Base-by-base conservation (phyloP, 2,329 filamentous ascomycete genomes). In the Penicillium sclerotiorum region DNA sequence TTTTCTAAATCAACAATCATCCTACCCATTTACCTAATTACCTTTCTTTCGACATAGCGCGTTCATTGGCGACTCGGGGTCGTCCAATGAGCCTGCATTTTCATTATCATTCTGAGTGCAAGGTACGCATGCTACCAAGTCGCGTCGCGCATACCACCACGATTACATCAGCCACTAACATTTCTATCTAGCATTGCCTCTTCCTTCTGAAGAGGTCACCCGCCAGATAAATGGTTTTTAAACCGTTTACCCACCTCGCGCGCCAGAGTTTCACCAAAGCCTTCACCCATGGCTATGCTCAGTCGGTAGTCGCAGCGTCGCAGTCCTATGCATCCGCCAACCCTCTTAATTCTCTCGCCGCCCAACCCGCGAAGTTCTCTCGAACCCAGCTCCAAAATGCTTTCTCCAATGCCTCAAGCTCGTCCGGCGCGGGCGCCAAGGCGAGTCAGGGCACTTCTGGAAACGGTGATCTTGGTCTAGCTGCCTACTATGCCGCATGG, bases 31-130 rank as follows among this genome's bases (percentile, higher is more conserved):
- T 13, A 38, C 21, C 15, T 41, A 33, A 50, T 8, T 37, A 20
- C 8, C 23, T 30, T 37, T 48, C 35, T 33, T 45, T 49, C 47
- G 39, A 37, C 49, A 47, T 52, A 52, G 90, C 90, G 90, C 90
- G 90, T 95, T 90, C 80, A 50, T 87, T 95, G 90, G 81, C 89
- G 89, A 86, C 86, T 69, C 55, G 62, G 60, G 72, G 87, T 90
- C 92, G 90, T 95, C 90, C 93, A 90, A 96, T 96, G 92, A 96
- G 94, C 90, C 90, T 96, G 92, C 90, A 92, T 79, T 78, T 76
- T 76, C 76, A 75, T 70, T 76, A 79, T 71, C 69, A 77, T 73
- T 75, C 77, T 75, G 81, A 78, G 78, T 79, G 80, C 73, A 79
- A 79, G 78, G 87, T 90, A 82, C 76, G 83, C 23, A 8, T 8